phyloP scores from a whole-genome alignment of 2,329 filamentous ascomycete species.

The Paecilomyces variotii region DNA sequence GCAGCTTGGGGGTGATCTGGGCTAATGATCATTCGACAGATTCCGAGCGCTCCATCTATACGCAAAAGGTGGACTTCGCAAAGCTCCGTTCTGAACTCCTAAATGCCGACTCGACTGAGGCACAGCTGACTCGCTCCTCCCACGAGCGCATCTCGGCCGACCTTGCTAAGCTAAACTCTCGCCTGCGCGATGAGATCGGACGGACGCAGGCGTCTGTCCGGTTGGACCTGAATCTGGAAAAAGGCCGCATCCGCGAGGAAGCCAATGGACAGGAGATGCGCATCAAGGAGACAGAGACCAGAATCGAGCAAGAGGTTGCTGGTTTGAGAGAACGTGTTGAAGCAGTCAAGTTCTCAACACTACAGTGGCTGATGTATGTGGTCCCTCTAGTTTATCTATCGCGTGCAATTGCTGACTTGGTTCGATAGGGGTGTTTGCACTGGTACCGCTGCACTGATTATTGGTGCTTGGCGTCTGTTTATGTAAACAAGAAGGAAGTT shows the following conservation, averaged over 20 bases:
- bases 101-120: conserved; percentile 84
- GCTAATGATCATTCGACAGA: conserved; percentile 21
- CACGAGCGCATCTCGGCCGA: conserved; percentile 93
- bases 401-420: conserved; percentile 6
- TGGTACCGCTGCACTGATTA: conserved; percentile 51
- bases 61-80: conserved; percentile 93
- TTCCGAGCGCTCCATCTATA: conserved; percentile 50
- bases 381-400: conserved; percentile 23
- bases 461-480: conserved; percentile 53
- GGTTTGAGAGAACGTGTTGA: conserved; percentile 85
- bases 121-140: conserved; percentile 74
- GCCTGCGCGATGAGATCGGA: conserved; percentile 86
- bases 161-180: conserved; percentile 82
- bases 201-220: conserved; percentile 88
- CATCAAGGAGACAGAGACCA: conserved; percentile 96
- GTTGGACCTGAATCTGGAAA: conserved; percentile 90
- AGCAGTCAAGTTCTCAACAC: conserved; percentile 92
- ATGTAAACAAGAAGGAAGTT: conserved; percentile 35
- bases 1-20: neutral
- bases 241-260: conserved; percentile 92
- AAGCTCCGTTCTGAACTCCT: conserved; percentile 92
- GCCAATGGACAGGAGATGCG: conserved; percentile 94
- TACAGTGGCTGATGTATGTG: conserved; percentile 96
- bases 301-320: conserved; percentile 96
- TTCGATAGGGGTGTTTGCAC: conserved; percentile 47